phyloP scores from a whole-genome alignment of 2,329 filamentous ascomycete species.

The Penicillium sp. region DNA sequence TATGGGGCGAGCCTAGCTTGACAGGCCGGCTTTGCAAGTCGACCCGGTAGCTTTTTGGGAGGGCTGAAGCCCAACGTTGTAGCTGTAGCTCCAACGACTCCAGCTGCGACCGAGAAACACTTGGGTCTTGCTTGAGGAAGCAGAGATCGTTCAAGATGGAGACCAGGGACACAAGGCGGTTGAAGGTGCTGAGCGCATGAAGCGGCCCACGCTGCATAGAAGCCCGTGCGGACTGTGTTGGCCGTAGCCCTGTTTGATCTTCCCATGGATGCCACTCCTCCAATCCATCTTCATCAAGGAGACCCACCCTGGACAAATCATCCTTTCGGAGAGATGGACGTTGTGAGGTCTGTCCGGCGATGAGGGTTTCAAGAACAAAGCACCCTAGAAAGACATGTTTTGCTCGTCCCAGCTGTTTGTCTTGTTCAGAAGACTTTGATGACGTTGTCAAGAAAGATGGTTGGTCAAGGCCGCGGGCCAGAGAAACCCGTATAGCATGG shows the following conservation, averaged over 20 bases:
- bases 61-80: conserved; percentile 30
- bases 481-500: conserved; percentile 54
- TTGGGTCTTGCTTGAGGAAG: conserved; percentile 23
- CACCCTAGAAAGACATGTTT: conserved; percentile 50
- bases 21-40: conserved; percentile 24
- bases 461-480: conserved; percentile 24
- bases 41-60: conserved; percentile 31
- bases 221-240: conserved; percentile 22
- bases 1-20: conserved; percentile 29
- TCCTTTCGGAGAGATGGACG: conserved; percentile 48
- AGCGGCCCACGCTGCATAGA: conserved; percentile 39
- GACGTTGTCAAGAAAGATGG: conserved; percentile 49
- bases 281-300: conserved; percentile 60
- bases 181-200: conserved; percentile 51
- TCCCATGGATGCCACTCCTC: conserved; percentile 74
- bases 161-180: conserved; percentile 44
- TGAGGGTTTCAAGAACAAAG: conserved; percentile 51
- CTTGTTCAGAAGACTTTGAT: conserved; percentile 27
- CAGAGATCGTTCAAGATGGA: conserved; percentile 34
- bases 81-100: conserved; percentile 31
- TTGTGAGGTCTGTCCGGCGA: conserved; percentile 47
- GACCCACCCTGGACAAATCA: conserved; percentile 47
- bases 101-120: conserved; percentile 23
- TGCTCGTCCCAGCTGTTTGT: conserved; percentile 34
- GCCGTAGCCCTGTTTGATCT: conserved; percentile 41